Base-by-base conservation (phyloP, 1,139 yeast genomes). In the Waltiozyma sp. region DNA sequence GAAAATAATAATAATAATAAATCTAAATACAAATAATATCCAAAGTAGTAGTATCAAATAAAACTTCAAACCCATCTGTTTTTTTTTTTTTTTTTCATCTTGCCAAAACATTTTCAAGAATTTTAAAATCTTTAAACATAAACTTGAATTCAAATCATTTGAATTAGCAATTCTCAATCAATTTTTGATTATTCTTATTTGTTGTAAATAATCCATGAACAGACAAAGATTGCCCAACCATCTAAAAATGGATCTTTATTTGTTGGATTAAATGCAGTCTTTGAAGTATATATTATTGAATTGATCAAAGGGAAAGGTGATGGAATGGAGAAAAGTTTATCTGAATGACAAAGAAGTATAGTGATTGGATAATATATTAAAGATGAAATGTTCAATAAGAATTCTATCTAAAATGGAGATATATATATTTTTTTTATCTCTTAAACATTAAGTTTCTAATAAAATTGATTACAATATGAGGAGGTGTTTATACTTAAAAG, bases 301-400 rank as follows among this genome's bases (percentile, higher is more conserved):
- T 21, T 53, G 52, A 8, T 56, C 53, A 41, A 56, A 61, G 46
- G 58, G 41, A 52, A 58, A 1, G 64, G 65, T 4, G 61, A 58
- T 0, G 64, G 64, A 4, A 59, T 51, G 3, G 49, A 46, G 33
- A 28, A 28, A 33, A 61, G 45, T 41, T 59, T 61, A 11, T 51
- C 48, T 39, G 51, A 56, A n/a, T 57, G 53, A 38, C 64, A 61
- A 15, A 59, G 49, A 43, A 60, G 49, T 16, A 61, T 41, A 5
- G 59, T 53, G 5, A 55, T 48, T 2, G 64, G 57, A 39, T 56
- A 60, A 44, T 60, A n/a, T n/a, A n/a, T n/a, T 58, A 46, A 59
- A 56, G 8, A 59, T 50, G 43, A 59, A 60, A 42, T 61, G 60
- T 39, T 61, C 64, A 36, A 54, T 48, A 5, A 60, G 47, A 4